Conservation (phyloP, 164 flowering plant genomes). For the Buxus sempervirens region DNA sequence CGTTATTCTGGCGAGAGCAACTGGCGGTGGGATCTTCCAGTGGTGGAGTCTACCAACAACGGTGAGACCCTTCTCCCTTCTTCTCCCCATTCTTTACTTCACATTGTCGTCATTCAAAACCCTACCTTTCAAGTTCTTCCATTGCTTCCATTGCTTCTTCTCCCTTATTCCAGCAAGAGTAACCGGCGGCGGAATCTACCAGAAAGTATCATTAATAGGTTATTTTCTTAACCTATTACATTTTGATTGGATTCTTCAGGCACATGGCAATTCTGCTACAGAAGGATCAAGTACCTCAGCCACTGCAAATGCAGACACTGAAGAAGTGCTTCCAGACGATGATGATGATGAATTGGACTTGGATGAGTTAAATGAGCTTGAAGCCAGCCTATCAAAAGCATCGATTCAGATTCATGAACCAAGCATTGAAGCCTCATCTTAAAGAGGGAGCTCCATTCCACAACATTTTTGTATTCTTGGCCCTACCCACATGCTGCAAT, state of each 20-base stretch:
- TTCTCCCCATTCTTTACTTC: too few species aligned
- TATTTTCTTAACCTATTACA: too few species aligned
- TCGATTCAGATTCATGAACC: constrained; percentile 68
- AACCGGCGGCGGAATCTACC: too few species aligned
- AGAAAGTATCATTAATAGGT: too few species aligned
- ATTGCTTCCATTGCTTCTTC: too few species aligned
- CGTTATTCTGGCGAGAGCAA: too few species aligned
- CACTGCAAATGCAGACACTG: constrained; percentile 37
- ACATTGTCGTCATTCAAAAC: too few species aligned
- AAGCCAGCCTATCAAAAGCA: constrained; percentile 74
- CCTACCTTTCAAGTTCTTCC: too few species aligned
- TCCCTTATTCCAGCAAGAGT: too few species aligned
- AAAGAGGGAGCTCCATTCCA: neutral
- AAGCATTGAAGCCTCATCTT: constrained; percentile 20
- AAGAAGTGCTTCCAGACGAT: constrained; percentile 24
- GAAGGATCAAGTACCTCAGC: constrained; percentile 64
- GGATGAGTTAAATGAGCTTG: constrained; percentile 82
- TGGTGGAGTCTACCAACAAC: too few species aligned
- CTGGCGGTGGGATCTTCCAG: too few species aligned
- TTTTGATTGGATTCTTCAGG: constrained; percentile 30
- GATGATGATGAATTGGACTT: constrained; percentile 73
- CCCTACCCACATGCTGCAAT: neutral
- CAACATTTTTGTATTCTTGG: neutral
- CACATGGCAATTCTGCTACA: constrained; percentile 29
- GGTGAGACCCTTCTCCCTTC: too few species aligned